Base-by-base conservation (phyloP, 768 basidiomycete species). In the Suillus hirtellus region DNA sequence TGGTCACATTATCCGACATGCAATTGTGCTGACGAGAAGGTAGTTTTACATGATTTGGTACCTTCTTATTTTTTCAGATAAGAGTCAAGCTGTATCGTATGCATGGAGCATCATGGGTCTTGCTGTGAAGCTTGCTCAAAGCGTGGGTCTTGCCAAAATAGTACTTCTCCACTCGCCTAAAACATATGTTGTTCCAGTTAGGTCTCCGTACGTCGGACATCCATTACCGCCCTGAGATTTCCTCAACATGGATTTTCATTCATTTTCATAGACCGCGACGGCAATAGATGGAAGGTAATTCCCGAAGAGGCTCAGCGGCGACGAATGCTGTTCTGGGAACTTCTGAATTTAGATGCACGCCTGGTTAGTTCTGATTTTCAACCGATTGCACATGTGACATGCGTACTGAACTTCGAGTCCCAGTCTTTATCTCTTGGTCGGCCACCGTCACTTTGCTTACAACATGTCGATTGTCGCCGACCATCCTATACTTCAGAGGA, bases 51-150 rank as follows among this genome's bases (percentile, higher is more conserved):
- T 89, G 88, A 82, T 87, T 43, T 89, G 88, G 85, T 90, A 88
- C 69, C 84, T 89, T 61, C 78, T 89, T 21, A 86, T 89, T 65
- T 90, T 89, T 66, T 89, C 88, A 15, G 87, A 89, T 70, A 86
- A 89, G 71, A 88, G 84, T 65, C 87, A 88, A 65, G 88, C 87
- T 0, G 81, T 88, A 14, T 86, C 88, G 17, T 88, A 89, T 63
- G 88, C 89, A 19, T 91, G 89, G 89, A 88, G 88, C 63, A 76
- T 90, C 49, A 86, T 90, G 85, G 89, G 89, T 21, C 86, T 91
- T 61, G 83, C 88, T 10, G 85, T 86, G 37, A 90, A 90, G 71
- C 75, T 91, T 19, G 87, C 89, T 8, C 89, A 89, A 73, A 87
- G 85, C 66, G 89, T 90, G 70, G 75, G 89, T 73, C 11, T 52